Percentiles rank a stretch among this genome's conserved stretches.
These are phyloP conservation scores for Pseudogymnoascus sp. DNA, from an alignment of 2,329 filamentous ascomycete genomes.

Conservation along the genomic window DNA sequence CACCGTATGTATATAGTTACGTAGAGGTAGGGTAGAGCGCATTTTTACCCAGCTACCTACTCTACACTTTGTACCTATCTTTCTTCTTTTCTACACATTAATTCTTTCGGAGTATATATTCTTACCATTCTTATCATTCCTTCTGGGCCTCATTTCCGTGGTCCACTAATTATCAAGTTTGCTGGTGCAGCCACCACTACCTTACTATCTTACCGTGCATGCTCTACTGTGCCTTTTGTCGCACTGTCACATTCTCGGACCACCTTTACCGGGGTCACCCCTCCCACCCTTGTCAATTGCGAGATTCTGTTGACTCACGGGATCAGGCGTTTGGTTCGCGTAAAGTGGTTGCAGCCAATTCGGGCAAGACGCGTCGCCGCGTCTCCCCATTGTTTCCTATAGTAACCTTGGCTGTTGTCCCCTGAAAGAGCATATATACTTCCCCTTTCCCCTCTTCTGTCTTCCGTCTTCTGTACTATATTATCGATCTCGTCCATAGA, in stretches of 20 bases:
- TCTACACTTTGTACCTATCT: neutral
- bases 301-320: constrained; percentile 6
- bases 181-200: neutral
- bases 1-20: neutral
- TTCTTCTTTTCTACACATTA: neutral
- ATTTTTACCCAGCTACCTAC: neutral
- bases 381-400: constrained; percentile 10
- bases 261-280: neutral
- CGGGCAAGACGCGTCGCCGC: constrained; percentile 9
- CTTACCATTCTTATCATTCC: neutral
- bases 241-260: neutral
- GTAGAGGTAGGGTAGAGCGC: neutral
- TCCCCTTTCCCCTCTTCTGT: neutral
- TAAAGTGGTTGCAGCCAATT: constrained; percentile 8
- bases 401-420: neutral
- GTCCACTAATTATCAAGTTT: constrained; percentile 5
- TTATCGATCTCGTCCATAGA: neutral
- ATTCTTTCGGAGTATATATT: neutral
- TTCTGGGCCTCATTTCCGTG: constrained; percentile 6
- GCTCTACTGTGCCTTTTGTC: neutral
- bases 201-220: neutral
- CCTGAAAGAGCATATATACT: constrained; percentile 6
- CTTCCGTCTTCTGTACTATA: neutral
- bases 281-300: neutral
- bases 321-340: constrained; percentile 11